Base-by-base conservation (phyloP, 805 yeast species). In the Candida jianshihensis region DNA sequence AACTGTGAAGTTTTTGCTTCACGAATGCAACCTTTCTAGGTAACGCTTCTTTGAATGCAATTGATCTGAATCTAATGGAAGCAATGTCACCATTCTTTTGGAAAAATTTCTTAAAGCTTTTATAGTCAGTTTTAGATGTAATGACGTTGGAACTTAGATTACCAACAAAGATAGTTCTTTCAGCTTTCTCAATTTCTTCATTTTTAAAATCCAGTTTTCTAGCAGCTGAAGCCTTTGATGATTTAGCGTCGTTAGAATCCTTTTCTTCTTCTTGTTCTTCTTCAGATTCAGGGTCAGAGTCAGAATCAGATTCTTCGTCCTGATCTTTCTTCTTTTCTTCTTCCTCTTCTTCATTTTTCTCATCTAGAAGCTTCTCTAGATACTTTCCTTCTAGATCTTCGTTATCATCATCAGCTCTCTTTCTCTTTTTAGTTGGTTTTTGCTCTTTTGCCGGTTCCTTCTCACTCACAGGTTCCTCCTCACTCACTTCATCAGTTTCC, bases 1-100 rank as follows among this genome's bases (percentile, higher is more conserved):
- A 70, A 31, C 75, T 71, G 54, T 89, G 90, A 40, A 89, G 68
- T 43, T 80, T 75, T 54, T 85, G 86, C 50, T 79, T 74, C 41
- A 84, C 81, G 55, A 80, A 87, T 0, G 98, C 97, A 26, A 85
- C 88, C 54, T 88, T 90, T 56, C 97, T 75, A 37, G 97, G 97
- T 34, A 88, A 68, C 24, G 83, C 78, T 53, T 88, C 94, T 37
- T 81, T 78, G 45, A 89, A 86, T 3, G 96, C 85, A 46, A 92
- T 81, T 3, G 97, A 88, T 61, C 99, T 74, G 67, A 88, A 92
- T 58, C 99, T 72, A 34, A 88, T 69, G 11, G 96, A 83, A 33
- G 76, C 80, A 34, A 90, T 66, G 17, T 39, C 39, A 33, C 64
- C 64, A 37, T 39, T 43, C 27, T 54, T 36, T 5, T 49, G 39